Evolutionary conservation across 2,329 filamentous ascomycete genomes (phyloP), one percentile per base, ranked within the genome.

Genomic region (Fonsecaea nubica): DNA sequence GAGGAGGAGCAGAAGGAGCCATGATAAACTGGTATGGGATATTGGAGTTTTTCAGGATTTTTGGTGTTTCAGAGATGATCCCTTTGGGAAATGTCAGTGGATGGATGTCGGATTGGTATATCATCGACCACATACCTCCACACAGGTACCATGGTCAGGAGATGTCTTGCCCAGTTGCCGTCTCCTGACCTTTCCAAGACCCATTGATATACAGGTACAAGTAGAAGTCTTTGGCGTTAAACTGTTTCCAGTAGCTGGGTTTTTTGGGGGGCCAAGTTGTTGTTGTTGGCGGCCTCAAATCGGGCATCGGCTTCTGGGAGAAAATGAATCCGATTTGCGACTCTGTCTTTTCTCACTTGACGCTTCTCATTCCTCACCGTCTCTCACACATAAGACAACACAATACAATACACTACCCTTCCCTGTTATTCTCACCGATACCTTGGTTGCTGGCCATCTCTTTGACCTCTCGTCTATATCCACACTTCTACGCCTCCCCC

Each of bases 251-350:
- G 45, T 48, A 48, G 45, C 45, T 48, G 45, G 42, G 45, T 1
- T 4, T 9, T 25, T 10, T 18, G 4, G 3, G 13, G 40, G 4
- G 21, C 21, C n/a, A 38, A 9, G 36, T 38, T 8, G 36, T 38
- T 25, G 21, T 25, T 25, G 21, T 25, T 25, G 36, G 36, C 15
- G 18, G 45, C 45, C 45, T 48, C 45, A 48, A 42, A 10, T 25
- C 40, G 40, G 45, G 18, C 45, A 25, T 48, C 45, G 45, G 45
- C 45, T 25, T 25, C 18, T 48, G 45, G 18, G 45, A 48, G 45
- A 25, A 48, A 25, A 10, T 50, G 7, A 3, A 13, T 10, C n/a
- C n/a, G 48, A 45, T 12, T 55, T 33, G 13, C 40, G 13, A 12
- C 4, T 42, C 4, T 10, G 3, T 42, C 40, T n/a, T 42, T 42